Evolutionary conservation across 257 asterid species (phyloP).

Genomic region (Catharanthus roseus): DNA sequence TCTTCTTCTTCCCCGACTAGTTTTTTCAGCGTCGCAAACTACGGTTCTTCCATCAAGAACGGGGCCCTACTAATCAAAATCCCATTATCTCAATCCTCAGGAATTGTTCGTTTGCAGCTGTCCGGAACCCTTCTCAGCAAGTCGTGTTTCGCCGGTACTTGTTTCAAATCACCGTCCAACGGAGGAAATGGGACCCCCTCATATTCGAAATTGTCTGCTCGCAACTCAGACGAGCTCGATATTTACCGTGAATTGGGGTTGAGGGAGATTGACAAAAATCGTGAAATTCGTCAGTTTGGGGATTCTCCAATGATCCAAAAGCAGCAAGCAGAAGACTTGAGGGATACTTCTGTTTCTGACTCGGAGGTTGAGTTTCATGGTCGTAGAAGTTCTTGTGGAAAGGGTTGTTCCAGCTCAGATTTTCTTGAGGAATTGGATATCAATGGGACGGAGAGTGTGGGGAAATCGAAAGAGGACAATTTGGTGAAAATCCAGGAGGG

Average conservation of each 20-base stretch:
- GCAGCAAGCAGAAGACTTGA: background rate
- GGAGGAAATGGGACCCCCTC: background rate
- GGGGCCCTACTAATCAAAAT: background rate
- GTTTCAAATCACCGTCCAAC: background rate
- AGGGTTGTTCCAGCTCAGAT: background rate
- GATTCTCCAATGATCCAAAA: background rate
- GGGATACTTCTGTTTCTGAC: background rate
- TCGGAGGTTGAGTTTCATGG: background rate
- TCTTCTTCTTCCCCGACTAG: background rate
- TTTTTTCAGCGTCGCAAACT: background rate
- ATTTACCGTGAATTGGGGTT: constrained; percentile 22
- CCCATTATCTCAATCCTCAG: background rate
- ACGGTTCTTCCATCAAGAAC: background rate
- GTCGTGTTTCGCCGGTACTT: background rate
- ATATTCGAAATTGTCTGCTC: constrained; percentile 8
- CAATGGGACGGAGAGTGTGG: constrained; percentile 2
- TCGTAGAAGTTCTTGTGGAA: background rate
- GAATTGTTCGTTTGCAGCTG: background rate
- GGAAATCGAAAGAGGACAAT: constrained; percentile 13
- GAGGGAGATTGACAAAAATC: constrained; percentile 3
- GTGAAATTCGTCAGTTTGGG: background rate
- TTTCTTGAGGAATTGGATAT: background rate
- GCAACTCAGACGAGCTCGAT: constrained; percentile 18
- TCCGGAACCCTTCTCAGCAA: background rate
- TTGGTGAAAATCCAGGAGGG: constrained; percentile 9